Base-by-base conservation (phyloP, 2,329 filamentous ascomycete genomes). In the Nothophaeocryptopus gaeumannii region DNA sequence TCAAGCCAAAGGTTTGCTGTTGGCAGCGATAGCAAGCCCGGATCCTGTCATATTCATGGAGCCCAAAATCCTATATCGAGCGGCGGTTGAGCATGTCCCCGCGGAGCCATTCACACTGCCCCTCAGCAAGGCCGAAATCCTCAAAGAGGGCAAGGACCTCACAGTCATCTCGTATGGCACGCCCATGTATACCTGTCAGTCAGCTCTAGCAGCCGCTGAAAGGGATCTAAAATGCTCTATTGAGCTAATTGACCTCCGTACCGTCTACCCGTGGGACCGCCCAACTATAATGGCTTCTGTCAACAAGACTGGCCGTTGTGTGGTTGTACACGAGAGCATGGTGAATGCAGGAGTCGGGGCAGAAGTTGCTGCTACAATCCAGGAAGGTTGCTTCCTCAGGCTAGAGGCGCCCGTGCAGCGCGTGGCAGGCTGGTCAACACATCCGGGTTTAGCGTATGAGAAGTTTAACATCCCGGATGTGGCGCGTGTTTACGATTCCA, bases 21-120 rank as follows among this genome's bases (percentile, higher is more conserved):
- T 95, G 2, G 79, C 86, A 2, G 79, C 88, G 2, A 89, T 95
- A 45, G 82, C 74, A 73, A 83, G 78, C 62, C 88, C 89, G 54
- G 91, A 96, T 67, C 91, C 91, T 0, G 89, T 92, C 55, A 76
- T 96, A 45, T 95, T 96, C 70, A 84, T 96, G 84, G 91, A 96
- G 68, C 91, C 91, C 38, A 96, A 96, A 73, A 88, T 93, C 39
- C 75, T 96, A 10, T 96, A 96, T 69, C 85, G 91, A 14, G 90
- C 91, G 0, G 88, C 91, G 0, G 88, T 95, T 26, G 91, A 96
- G 70, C 88, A 96, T 68, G 91, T 96, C 1, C 91, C 91, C 0
- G 81, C 84, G 1, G 85, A 83, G 15, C 75, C 87, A 2, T 96
- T 93, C 67, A 83, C 84, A n/a, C 78, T 96, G 11, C 89, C 90